These are phyloP conservation scores for Eutrema heterophyllum DNA, from an alignment of 345 rosid genomes.

Conservation along the genomic window DNA sequence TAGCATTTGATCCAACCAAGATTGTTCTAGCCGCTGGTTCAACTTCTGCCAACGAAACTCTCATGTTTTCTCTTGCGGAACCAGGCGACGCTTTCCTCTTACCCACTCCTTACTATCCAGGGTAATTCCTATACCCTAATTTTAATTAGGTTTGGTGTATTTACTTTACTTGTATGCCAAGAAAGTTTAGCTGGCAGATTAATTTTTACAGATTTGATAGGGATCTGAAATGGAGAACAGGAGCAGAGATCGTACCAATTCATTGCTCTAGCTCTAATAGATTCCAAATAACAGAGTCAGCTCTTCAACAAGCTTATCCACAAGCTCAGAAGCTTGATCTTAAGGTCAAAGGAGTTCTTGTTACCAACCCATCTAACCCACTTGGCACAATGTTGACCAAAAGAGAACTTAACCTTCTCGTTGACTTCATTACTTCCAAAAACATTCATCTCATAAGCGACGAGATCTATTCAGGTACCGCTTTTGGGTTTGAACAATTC, in stretches of 20 bases:
- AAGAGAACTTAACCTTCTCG: constrained; percentile 51
- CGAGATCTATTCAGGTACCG: constrained; percentile 72
- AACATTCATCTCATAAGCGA: constrained; percentile 66
- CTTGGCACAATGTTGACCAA: constrained; percentile 55
- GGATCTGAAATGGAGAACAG: constrained; percentile 63
- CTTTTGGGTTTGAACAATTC: constrained; percentile 52
- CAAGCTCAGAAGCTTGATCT: constrained; percentile 49
- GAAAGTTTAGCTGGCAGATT: neutral
- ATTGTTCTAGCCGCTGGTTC: constrained; percentile 72
- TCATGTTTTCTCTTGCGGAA: constrained; percentile 64
- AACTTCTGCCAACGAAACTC: constrained; percentile 72
- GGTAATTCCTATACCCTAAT: constrained; percentile 36
- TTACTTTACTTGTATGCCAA: constrained; percentile 1
- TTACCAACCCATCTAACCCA: constrained; percentile 82
- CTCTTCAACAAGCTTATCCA: constrained; percentile 61
- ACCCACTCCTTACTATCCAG: constrained; percentile 79
- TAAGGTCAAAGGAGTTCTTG: constrained; percentile 61
- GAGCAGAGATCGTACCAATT: constrained; percentile 52
- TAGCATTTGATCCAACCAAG: constrained; percentile 46
- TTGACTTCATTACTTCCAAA: constrained; percentile 49
- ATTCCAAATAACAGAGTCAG: constrained; percentile 46
- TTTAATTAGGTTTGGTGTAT: neutral
- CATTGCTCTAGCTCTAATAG: constrained; percentile 45
- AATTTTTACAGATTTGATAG: constrained; percentile 50
- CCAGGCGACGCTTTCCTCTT: constrained; percentile 69